A percentile compares a stretch with the other conserved stretches of the same genome.
Evolutionary conservation across 192 early-diverging fungal species (phyloP).

Genomic region (Anaeromyces robustus): DNA sequence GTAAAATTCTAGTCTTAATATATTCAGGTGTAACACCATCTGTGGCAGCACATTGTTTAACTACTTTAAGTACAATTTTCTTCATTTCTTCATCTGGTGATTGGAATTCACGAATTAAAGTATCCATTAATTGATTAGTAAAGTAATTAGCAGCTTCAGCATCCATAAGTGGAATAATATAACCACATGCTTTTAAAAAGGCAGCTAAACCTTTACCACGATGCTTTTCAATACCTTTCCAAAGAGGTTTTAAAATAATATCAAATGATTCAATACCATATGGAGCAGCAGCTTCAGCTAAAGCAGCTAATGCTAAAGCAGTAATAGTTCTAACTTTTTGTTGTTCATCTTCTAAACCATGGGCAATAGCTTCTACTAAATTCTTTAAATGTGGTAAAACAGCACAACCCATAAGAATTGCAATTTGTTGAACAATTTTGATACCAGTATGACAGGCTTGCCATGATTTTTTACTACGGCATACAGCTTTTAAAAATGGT

Average conservation of each 20-base stretch:
- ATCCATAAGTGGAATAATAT: constrained; percentile 96
- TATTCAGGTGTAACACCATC: constrained; percentile 77
- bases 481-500: constrained; percentile 93
- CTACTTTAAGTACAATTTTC: constrained; percentile 92
- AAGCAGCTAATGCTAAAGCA: constrained; percentile 80
- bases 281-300: constrained; percentile 92
- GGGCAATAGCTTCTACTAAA: constrained; percentile 78
- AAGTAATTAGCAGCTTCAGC: constrained; percentile 85
- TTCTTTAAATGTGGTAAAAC: constrained; percentile 85
- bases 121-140: constrained; percentile 85
- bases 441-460: constrained; percentile 96
- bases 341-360: constrained; percentile 89
- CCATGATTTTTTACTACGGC: constrained; percentile 89
- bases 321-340: constrained; percentile 91
- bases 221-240: constrained; percentile 86
- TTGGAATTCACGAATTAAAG: constrained; percentile 88
- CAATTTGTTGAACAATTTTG: constrained; percentile 94
- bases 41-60: constrained; percentile 89
- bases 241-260: constrained; percentile 71
- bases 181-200: constrained; percentile 97
- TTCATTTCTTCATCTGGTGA: constrained; percentile 98
- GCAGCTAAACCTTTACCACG: constrained; percentile 91
- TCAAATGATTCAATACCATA: constrained; percentile 99
- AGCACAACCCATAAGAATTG: constrained; percentile 84
- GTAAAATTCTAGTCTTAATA: constrained; percentile 79